Conservation (phyloP, 129 eudicot genomes). For the Centaurea solstitialis region DNA sequence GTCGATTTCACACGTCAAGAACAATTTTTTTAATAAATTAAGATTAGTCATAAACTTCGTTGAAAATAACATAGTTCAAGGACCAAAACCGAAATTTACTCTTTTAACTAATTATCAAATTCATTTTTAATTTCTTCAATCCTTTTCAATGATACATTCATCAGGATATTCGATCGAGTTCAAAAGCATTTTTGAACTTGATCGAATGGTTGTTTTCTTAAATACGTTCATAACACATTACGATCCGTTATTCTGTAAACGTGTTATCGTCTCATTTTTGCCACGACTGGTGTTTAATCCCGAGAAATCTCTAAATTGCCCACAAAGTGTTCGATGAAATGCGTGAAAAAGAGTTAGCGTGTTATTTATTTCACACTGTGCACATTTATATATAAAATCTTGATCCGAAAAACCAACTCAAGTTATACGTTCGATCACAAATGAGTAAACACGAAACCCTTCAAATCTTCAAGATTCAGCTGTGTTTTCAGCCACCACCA, state of each 20-base stretch:
- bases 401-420: background rate
- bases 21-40: background rate
- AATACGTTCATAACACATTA: background rate
- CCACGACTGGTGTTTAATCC: background rate
- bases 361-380: background rate
- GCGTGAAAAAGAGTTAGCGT: background rate
- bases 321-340: conserved; percentile 25
- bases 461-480: background rate
- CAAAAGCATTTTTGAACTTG: background rate
- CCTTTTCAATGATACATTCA: background rate
- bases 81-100: background rate
- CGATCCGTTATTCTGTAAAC: background rate
- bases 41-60: background rate
- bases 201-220: background rate
- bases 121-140: background rate
- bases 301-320: background rate
- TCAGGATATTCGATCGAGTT: background rate
- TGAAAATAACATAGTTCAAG: background rate
- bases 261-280: background rate
- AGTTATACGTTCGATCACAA: background rate
- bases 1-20: background rate
- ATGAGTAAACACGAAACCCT: background rate
- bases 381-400: background rate
- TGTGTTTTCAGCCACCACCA: conserved; percentile 34
- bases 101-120: background rate